Conservation (phyloP, 1,284 basidiomycete genomes). For the Tylopilus sp. region DNA sequence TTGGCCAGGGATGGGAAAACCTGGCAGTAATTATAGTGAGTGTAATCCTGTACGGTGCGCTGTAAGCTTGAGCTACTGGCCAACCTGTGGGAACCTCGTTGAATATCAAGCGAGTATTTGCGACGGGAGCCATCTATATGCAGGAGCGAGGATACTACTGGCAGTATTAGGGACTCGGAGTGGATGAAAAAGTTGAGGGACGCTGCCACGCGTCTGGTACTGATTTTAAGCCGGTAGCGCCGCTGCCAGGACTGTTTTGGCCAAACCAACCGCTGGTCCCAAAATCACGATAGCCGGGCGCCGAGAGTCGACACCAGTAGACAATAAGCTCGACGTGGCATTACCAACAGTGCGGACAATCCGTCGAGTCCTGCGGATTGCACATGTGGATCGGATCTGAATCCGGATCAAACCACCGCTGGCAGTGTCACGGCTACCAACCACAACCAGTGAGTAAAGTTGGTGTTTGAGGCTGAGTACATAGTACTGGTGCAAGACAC, state of each 20-base stretch:
- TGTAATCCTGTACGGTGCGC: too few species aligned
- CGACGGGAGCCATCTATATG: conserved; percentile 7
- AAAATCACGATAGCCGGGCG: neutral
- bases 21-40: conserved; percentile 1
- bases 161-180: neutral
- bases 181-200: neutral
- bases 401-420: too few species aligned
- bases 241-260: neutral
- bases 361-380: neutral
- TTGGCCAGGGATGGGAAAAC: conserved; percentile 30
- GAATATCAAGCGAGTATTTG: conserved; percentile 17
- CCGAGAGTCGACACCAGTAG: neutral
- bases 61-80: neutral
- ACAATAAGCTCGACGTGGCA: neutral
- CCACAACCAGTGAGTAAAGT: too few species aligned
- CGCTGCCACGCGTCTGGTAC: neutral
- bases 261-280: neutral
- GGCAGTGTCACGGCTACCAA: too few species aligned
- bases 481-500: too few species aligned
- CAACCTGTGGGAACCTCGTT: conserved; percentile 9
- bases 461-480: too few species aligned
- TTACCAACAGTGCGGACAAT: neutral
- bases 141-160: neutral
- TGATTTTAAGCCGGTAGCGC: neutral
- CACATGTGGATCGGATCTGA: neutral